Percentiles rank a stretch among this genome's conserved stretches.
These are phyloP conservation scores for Blastocystis sp. DNA, from an alignment of 352 stramenopile species.

Conservation along the genomic window DNA sequence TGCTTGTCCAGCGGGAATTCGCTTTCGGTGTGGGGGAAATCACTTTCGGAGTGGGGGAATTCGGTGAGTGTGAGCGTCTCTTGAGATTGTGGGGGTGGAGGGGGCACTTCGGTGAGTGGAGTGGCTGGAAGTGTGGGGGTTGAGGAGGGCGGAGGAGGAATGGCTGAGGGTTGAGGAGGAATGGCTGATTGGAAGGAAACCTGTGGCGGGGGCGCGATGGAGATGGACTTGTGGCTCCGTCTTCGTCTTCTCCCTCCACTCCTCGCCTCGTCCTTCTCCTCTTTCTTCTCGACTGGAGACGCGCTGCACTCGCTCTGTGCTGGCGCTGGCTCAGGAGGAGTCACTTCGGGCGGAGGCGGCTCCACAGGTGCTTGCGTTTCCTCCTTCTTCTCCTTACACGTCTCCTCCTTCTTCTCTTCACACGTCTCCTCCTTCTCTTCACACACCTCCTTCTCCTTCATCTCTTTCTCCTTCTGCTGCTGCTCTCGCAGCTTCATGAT, in stretches of 20 bases:
- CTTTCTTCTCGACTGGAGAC: neutral
- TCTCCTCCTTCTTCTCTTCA: neutral
- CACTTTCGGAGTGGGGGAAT: no score
- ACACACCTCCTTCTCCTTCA: neutral
- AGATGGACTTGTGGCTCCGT: conserved; percentile 4
- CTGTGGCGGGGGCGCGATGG: neutral
- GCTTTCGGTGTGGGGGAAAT: no score
- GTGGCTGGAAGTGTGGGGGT: neutral
- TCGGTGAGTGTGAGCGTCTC: no score
- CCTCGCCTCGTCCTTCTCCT: neutral
- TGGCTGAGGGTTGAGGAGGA: neutral
- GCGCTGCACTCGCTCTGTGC: neutral
- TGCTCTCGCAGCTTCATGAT: conserved; percentile 29
- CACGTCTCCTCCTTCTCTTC: neutral
- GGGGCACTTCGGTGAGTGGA: neutral
- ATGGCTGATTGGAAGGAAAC: neutral
- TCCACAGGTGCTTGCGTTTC: neutral
- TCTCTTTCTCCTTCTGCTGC: neutral
- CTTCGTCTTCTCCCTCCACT: no score
- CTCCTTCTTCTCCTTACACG: neutral
- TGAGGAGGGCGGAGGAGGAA: neutral
- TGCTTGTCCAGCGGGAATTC: conserved; percentile 31
- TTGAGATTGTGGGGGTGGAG: neutral
- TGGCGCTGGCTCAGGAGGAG: neutral
- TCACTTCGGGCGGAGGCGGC: neutral